Conservation (phyloP, 1,139 yeast genomes). For the Debaryomyces psychrophilus region DNA sequence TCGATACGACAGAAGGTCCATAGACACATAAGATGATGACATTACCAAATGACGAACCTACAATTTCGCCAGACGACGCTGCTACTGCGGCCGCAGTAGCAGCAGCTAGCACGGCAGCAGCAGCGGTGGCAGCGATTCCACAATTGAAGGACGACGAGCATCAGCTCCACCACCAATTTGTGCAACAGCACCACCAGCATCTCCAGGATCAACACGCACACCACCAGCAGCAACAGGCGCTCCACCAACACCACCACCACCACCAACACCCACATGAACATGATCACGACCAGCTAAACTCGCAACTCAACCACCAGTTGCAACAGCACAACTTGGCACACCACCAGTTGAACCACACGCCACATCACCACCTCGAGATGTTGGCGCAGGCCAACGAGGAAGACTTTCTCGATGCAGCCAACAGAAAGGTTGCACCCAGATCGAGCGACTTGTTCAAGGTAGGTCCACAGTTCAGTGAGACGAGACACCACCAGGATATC, state of each 20-base stretch:
- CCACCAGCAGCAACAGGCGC: slow-evolving; percentile 18
- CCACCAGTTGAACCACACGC: slow-evolving; percentile 17
- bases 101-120: slow-evolving; percentile 23
- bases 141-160: slow-evolving; percentile 20
- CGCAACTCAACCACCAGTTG: slow-evolving; percentile 27
- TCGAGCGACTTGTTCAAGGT: slow-evolving; percentile 45
- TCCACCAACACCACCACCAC: slow-evolving; percentile 21
- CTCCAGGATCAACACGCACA: slow-evolving; percentile 20
- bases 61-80: slow-evolving; percentile 29
- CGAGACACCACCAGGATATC: slow-evolving; percentile 43
- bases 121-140: slow-evolving; percentile 19
- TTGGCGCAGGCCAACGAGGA: slow-evolving; percentile 37
- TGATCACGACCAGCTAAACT: slow-evolving; percentile 25
- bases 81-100: slow-evolving; percentile 36
- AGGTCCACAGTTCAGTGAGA: slow-evolving; percentile 46
- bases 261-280: slow-evolving; percentile 21
- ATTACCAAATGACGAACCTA: slow-evolving; percentile 30
- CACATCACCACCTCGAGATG: slow-evolving; percentile 35
- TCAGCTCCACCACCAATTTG: slow-evolving; percentile 25
- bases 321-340: slow-evolving; percentile 22
- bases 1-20: slow-evolving; percentile 2
- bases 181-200: slow-evolving; percentile 19
- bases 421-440: slow-evolving; percentile 49
- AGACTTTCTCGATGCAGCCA: slow-evolving; percentile 32
- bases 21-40: slow-evolving; percentile 25